Evolutionary conservation across 1,139 yeast genomes (phyloP).

Genomic region (Blastobotrys elegans): DNA sequence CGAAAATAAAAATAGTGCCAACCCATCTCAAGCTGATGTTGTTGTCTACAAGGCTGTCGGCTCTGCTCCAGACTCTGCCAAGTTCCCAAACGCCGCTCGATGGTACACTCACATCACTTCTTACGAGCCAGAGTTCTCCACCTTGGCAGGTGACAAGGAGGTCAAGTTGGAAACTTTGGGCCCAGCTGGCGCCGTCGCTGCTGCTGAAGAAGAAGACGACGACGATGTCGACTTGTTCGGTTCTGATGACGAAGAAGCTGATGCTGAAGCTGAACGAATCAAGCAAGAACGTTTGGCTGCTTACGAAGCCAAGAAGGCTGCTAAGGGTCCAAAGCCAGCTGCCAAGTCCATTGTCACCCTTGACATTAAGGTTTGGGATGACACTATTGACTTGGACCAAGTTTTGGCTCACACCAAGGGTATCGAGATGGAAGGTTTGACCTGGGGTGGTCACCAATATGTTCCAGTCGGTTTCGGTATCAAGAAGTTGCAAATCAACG

Average conservation of each 20-base stretch:
- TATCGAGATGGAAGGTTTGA: constrained; percentile 84
- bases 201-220: constrained; percentile 78
- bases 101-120: constrained; percentile 98
- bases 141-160: constrained; percentile 37
- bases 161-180: constrained; percentile 42
- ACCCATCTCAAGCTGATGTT: constrained; percentile 90
- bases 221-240: constrained; percentile 93
- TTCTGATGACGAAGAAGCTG: constrained; percentile 89
- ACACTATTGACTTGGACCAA: constrained; percentile 92
- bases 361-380: constrained; percentile 99
- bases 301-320: constrained; percentile 96
- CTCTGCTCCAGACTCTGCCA: constrained; percentile 43
- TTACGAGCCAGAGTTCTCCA: constrained; percentile 74
- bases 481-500: constrained; percentile 97
- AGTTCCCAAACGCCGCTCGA: constrained; percentile 93
- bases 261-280: constrained; percentile 93
- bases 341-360: constrained; percentile 96
- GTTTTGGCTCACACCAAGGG: constrained; percentile 80
- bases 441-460: constrained; percentile 98
- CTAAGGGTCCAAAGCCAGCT: constrained; percentile 96
- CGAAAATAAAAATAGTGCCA: too few species aligned
- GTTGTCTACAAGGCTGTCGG: constrained; percentile 91
- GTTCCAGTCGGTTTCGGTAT: constrained; percentile 99
- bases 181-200: constrained; percentile 62
- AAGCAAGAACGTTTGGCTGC: constrained; percentile 97